Base-by-base conservation (phyloP, 768 basidiomycete genomes). In the Lactarius evosmus region DNA sequence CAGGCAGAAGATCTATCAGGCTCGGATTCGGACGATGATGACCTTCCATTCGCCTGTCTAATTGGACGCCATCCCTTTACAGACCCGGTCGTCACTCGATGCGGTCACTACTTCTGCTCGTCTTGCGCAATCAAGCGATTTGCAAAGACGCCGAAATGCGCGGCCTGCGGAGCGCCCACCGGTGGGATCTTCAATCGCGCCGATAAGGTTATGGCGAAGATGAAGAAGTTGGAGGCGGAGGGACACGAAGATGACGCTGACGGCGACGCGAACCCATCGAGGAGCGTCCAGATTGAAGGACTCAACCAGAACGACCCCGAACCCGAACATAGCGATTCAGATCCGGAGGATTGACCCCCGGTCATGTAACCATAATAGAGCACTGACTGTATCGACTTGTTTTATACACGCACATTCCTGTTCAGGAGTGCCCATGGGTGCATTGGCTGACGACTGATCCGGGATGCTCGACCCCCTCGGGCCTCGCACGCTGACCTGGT, bases 41-140 rank as follows among this genome's bases (percentile, higher is more conserved):
- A 95, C 74, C 83, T 98, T 56, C 97, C 97, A 6, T 99, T 98
- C 74, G 96, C 97, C n/a, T 99, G 97, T 77, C 82, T 98, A 70
- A 89, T 99, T 68, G 98, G 97, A 75, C 87, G 96, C 62, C 89
- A 97, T 71, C 88, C 87, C 58, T 98, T 95, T 76, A 95, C 89
- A 14, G 93, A 97, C 70, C 96, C 97, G 19, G 85, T 99, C 64
- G 93, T 93, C 55, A 98, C 97, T 44, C 89, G 93, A 58, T 99
- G 97, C 76, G 93, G 91, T 4, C 97, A 98, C 75, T 98, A 96
- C 77, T 98, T 93, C 74, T 96, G 95, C 75, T 91, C 91, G 55
- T 82, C 88, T 49, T 98, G 97, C 74, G 97, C 97, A 30, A 94
- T 98, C 77, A 93, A 93, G 74, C 85, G 97, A 56, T 98, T 89